These are phyloP conservation scores for Carpinus fangiana DNA, from an alignment of 306 rosid species.

Conservation along the genomic window DNA sequence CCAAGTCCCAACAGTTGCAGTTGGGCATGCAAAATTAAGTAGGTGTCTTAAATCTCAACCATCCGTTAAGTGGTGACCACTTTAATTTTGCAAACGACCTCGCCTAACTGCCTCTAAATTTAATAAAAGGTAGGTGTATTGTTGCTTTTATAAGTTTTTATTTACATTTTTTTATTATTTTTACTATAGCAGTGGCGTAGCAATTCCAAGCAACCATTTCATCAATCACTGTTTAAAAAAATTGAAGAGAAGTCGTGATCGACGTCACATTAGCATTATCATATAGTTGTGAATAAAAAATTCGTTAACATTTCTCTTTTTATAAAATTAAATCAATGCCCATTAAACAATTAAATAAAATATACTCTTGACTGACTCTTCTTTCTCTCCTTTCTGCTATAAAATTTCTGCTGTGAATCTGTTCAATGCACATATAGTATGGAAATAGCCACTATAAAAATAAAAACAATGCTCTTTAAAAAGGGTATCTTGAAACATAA, in stretches of 20 bases:
- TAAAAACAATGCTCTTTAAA: not conserved
- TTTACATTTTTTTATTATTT: no score
- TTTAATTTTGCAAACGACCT: not conserved
- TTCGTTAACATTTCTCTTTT: no score
- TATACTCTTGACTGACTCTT: not conserved
- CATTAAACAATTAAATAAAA: no score
- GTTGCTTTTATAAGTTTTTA: no score
- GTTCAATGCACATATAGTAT: not conserved
- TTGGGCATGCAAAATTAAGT: not conserved
- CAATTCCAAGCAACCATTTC: no score
- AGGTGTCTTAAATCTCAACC: conserved; percentile 31
- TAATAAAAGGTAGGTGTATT: not conserved
- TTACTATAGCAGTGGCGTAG: no score
- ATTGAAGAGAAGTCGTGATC: no score
- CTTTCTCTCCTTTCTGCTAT: not conserved
- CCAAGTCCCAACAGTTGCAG: conserved; percentile 8
- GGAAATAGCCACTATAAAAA: not conserved
- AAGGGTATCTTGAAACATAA: not conserved
- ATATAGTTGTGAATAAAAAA: no score
- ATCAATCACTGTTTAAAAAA: no score
- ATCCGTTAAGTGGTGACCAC: conserved; percentile 13
- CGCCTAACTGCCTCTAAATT: conserved; percentile 2
- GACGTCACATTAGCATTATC: no score
- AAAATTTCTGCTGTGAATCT: not conserved
- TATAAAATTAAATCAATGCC: no score